phyloP scores from a whole-genome alignment of 1,139 yeast genomes.

The Pichia sp. region DNA sequence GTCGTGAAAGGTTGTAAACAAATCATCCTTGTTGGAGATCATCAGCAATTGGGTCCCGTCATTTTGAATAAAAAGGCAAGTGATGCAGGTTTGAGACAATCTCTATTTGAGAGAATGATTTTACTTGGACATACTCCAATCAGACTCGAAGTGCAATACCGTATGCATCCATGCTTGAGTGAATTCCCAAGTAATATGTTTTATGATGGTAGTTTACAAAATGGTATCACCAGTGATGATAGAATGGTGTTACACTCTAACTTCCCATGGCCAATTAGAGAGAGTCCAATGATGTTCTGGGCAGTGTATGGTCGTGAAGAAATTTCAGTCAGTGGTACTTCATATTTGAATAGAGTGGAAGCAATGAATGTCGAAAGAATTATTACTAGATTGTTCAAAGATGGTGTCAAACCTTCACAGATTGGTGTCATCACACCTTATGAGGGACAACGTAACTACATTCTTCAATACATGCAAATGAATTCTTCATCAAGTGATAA shows the following conservation, averaged over 20 bases:
- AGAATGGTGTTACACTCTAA: conserved; percentile 48
- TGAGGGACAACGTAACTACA: conserved; percentile 86
- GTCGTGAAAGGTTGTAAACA: conserved; percentile 86
- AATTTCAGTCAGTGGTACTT: conserved; percentile 73
- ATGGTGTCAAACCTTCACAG: conserved; percentile 75
- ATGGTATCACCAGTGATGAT: conserved; percentile 78
- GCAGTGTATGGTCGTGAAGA: conserved; percentile 87
- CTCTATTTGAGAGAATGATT: conserved; percentile 79
- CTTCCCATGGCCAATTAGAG: conserved; percentile 87
- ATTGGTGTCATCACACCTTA: conserved; percentile 94
- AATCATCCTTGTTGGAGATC: conserved; percentile 88
- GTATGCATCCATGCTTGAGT: conserved; percentile 88
- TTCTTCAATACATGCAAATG: conserved; percentile 70
- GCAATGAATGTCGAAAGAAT: conserved; percentile 86
- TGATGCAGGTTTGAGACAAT: conserved; percentile 79
- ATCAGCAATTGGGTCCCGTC: conserved; percentile 91
- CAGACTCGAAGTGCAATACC: conserved; percentile 83
- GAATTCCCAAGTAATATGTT: conserved; percentile 91
- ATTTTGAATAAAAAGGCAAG: conserved; percentile 74
- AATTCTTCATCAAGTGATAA: conserved; percentile 60
- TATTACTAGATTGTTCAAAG: conserved; percentile 64
- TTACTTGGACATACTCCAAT: conserved; percentile 83
- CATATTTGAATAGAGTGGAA: conserved; percentile 83
- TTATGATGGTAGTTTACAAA: conserved; percentile 87
- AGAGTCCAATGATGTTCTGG: conserved; percentile 94